These are phyloP conservation scores for Paramecium bursaria DNA, from an alignment of 73 alveolate species.

Conservation along the genomic window DNA sequence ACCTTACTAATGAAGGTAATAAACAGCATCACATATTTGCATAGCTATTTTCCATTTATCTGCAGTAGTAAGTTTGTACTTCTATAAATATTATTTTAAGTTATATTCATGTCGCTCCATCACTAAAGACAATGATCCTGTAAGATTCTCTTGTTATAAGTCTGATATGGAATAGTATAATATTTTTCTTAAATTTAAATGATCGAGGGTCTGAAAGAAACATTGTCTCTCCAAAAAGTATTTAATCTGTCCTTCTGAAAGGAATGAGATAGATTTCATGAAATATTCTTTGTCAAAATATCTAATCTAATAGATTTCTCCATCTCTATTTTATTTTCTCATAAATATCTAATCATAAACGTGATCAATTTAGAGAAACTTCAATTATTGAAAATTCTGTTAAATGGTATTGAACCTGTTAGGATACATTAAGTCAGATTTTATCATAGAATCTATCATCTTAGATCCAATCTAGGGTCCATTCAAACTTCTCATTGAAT, in stretches of 20 bases:
- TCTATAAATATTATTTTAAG: not conserved
- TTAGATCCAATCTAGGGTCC: too few species aligned
- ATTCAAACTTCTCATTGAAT: too few species aligned
- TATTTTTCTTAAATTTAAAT: not conserved
- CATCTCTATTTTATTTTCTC: conserved; percentile 49
- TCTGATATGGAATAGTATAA: not conserved
- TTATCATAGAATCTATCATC: too few species aligned
- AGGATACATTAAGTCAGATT: too few species aligned
- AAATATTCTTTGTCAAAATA: not conserved
- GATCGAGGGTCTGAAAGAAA: not conserved
- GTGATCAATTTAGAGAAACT: not conserved
- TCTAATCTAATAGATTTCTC: not conserved
- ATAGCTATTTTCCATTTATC: conserved; percentile 34
- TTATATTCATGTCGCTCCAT: conserved; percentile 1
- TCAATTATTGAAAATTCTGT: too few species aligned
- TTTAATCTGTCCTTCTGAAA: not conserved
- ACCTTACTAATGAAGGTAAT: conserved; percentile 31
- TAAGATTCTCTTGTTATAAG: conserved; percentile 1
- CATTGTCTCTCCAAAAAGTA: not conserved
- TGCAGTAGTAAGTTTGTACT: not conserved
- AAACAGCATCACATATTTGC: conserved; percentile 30
- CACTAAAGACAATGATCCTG: not conserved
- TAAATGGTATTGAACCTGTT: too few species aligned
- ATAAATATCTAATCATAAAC: not conserved
- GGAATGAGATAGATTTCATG: conserved; percentile 1